Percentiles rank a stretch among this genome's conserved stretches.
Evolutionary conservation across 345 rosid species (phyloP).

Genomic region (Aquilaria yunnanensis): DNA sequence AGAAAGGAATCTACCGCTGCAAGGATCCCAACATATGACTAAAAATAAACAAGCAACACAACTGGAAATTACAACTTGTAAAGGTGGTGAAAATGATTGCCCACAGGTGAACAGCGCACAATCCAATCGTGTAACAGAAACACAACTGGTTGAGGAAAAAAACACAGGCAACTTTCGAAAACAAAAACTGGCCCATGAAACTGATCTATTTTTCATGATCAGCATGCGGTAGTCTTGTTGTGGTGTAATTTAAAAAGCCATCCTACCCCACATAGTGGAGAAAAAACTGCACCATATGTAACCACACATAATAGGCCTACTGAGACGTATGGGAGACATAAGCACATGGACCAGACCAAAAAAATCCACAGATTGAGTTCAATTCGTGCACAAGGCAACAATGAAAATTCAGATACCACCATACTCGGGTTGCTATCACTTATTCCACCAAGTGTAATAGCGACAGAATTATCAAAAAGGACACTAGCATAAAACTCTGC

Average conservation of each 20-base stretch:
- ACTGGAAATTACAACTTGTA: no score
- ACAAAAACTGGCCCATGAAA: constrained; percentile 20
- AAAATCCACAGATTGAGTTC: constrained; percentile 6
- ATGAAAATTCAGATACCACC: constrained; percentile 1
- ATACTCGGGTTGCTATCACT: constrained; percentile 20
- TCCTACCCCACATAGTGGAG: constrained; percentile 17
- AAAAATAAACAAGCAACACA: no score
- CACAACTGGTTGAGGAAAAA: no score
- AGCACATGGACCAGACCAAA: constrained; percentile 19
- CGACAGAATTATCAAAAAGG: constrained; percentile 3
- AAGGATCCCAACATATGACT: no score
- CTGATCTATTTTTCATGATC: constrained; percentile 9
- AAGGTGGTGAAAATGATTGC: no score
- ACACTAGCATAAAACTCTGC: background rate
- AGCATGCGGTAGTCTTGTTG: constrained; percentile 1
- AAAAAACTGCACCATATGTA: constrained; percentile 21
- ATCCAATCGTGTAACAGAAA: no score
- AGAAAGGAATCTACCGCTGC: no score
- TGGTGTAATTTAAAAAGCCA: constrained; percentile 1
- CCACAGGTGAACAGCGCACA: no score
- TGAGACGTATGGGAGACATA: constrained; percentile 17
- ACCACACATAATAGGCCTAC: constrained; percentile 22
- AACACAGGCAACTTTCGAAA: no score
- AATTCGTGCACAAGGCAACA: background rate
- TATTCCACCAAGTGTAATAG: constrained; percentile 7